Conservation (phyloP, 768 basidiomycete genomes). For the button mushroom (Agaricus bisporus) region DNA sequence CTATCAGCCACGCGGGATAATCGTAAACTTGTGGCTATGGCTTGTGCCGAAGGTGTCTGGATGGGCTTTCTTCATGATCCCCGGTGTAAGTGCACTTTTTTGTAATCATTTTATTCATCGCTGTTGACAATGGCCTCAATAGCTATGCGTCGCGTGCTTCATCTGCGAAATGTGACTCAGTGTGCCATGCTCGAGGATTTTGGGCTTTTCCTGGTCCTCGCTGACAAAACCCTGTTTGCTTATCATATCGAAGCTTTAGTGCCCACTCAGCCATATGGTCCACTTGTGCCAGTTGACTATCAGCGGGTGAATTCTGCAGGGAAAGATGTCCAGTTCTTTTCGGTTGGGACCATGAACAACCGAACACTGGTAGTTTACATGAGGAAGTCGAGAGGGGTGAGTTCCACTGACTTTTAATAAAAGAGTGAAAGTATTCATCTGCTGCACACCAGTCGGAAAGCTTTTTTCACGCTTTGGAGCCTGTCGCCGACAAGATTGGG, state of each 20-base stretch:
- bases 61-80: constrained; percentile 93
- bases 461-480: constrained; percentile 91
- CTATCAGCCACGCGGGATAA: constrained; percentile 74
- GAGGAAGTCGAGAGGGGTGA: constrained; percentile 62
- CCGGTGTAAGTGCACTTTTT: constrained; percentile 46
- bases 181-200: constrained; percentile 96
- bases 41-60: constrained; percentile 96
- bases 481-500: constrained; percentile 81
- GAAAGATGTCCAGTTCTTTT: constrained; percentile 94
- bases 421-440: neutral
- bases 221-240: constrained; percentile 91
- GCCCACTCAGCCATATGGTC: constrained; percentile 70
- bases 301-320: constrained; percentile 83
- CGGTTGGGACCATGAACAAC: constrained; percentile 80
- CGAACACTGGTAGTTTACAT: constrained; percentile 83
- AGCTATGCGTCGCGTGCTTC: constrained; percentile 92
- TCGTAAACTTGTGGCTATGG: constrained; percentile 83
- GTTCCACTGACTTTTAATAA: constrained; percentile 20
- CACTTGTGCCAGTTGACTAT: constrained; percentile 69
- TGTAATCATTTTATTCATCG: neutral
- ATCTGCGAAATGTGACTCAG: constrained; percentile 90
- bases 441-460: constrained; percentile 55
- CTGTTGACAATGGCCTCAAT: neutral
- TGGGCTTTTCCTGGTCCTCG: constrained; percentile 91
- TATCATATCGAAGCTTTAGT: constrained; percentile 96